Percentiles rank a stretch among this genome's conserved stretches.
phyloP scores from a whole-genome alignment of 2,329 filamentous ascomycete species.

The Neofusicoccum kwambonambiense region DNA sequence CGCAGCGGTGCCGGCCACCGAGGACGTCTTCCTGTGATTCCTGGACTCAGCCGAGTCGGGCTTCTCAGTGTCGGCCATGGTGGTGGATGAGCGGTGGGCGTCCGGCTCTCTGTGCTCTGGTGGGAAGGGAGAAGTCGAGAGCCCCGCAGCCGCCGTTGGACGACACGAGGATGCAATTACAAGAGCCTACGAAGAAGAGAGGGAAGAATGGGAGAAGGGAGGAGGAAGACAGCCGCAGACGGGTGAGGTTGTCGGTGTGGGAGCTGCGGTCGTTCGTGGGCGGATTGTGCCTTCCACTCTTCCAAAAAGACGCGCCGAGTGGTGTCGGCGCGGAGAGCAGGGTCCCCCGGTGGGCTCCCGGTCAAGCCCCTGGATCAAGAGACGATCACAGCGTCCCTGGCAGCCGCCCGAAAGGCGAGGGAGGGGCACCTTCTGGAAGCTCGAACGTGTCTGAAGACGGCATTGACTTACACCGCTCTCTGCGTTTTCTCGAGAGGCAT shows the following conservation, averaged over 20 bases:
- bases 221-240: background rate
- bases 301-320: slow-evolving; percentile 15
- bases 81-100: slow-evolving; percentile 1
- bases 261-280: background rate
- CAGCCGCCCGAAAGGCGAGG: background rate
- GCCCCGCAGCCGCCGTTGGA: background rate
- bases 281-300: slow-evolving; percentile 3
- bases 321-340: slow-evolving; percentile 9
- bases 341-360: background rate
- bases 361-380: slow-evolving; percentile 8
- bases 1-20: slow-evolving; percentile 7
- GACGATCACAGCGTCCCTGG: slow-evolving; percentile 10
- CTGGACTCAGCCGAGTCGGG: background rate
- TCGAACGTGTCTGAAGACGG: slow-evolving; percentile 11
- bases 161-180: background rate
- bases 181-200: background rate
- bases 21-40: slow-evolving; percentile 10
- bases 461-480: slow-evolving; percentile 17
- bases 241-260: background rate
- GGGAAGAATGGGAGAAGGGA: background rate
- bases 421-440: slow-evolving; percentile 15
- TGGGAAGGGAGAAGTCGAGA: background rate
- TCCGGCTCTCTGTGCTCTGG: slow-evolving; percentile 3
- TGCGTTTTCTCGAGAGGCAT: background rate
- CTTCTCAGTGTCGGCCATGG: slow-evolving; percentile 16